These are phyloP conservation scores for Butyriboletus regius DNA, from an alignment of 1,284 basidiomycete species.

Conservation along the genomic window DNA sequence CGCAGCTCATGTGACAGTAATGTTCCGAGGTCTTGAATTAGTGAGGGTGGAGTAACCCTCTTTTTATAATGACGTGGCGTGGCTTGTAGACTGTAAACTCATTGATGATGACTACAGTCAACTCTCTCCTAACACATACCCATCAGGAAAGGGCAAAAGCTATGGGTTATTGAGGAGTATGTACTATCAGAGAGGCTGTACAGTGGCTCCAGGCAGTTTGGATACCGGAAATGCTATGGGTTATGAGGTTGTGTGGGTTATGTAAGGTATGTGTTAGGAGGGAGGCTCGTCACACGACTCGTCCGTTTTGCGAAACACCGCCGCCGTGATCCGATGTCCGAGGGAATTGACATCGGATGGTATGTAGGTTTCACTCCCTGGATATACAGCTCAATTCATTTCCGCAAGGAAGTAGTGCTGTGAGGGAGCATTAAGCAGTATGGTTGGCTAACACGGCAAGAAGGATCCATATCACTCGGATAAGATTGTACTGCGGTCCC, in stretches of 20 bases:
- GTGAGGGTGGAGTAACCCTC: background rate
- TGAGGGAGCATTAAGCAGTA: background rate
- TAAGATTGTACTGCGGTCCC: background rate
- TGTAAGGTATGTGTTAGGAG: no score
- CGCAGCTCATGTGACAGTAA: background rate
- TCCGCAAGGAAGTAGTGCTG: background rate
- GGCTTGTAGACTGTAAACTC: background rate
- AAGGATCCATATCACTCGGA: background rate
- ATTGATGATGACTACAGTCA: no score
- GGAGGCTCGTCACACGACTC: background rate
- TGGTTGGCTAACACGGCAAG: background rate
- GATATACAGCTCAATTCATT: background rate
- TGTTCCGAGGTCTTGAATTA: background rate
- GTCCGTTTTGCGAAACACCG: background rate
- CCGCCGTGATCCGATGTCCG: conserved; percentile 1
- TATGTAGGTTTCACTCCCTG: background rate
- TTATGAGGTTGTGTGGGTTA: no score
- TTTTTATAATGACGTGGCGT: background rate
- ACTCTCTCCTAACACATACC: no score
- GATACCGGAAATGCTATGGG: no score
- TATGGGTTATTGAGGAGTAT: no score
- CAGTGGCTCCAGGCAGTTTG: no score
- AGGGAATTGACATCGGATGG: background rate
- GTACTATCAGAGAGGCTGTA: no score
- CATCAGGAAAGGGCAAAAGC: no score